Evolutionary conservation across 2,329 filamentous ascomycete genomes (phyloP).

Genomic region (Aspergillus sp.): DNA sequence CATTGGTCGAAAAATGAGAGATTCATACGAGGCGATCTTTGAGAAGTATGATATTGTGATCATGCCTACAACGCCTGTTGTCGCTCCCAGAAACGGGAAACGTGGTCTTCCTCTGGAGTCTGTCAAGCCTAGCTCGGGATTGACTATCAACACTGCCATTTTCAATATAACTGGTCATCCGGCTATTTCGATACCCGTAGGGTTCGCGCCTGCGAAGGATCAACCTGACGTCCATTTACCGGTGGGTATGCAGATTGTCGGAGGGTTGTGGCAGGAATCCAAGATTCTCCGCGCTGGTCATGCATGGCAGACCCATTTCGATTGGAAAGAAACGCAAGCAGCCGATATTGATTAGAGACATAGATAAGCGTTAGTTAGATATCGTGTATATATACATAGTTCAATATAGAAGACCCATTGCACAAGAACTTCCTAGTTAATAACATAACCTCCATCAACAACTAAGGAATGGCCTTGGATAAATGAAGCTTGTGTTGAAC

Average conservation of each 20-base stretch:
- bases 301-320: constrained; percentile 18
- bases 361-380: not conserved
- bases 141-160: constrained; percentile 53
- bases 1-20: constrained; percentile 32
- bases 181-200: constrained; percentile 49
- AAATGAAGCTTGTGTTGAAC: constrained; percentile 47
- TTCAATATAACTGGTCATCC: constrained; percentile 57
- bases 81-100: constrained; percentile 19
- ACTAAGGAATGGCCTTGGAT: constrained; percentile 50
- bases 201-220: constrained; percentile 32
- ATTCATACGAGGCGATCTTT: constrained; percentile 38
- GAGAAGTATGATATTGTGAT: constrained; percentile 35
- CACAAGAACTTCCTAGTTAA: constrained; percentile 18
- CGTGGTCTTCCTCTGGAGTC: constrained; percentile 19
- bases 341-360: not conserved
- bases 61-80: constrained; percentile 33
- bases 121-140: constrained; percentile 40
- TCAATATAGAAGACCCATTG: not conserved
- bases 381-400: not conserved
- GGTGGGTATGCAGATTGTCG: constrained; percentile 54
- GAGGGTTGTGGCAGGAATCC: constrained; percentile 27
- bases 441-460: constrained; percentile 51
- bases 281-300: constrained; percentile 18
- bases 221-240: constrained; percentile 35
- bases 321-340: constrained; percentile 15